Base-by-base conservation (phyloP, 176 grass and related monocot species). In the Dactylis glomerata region DNA sequence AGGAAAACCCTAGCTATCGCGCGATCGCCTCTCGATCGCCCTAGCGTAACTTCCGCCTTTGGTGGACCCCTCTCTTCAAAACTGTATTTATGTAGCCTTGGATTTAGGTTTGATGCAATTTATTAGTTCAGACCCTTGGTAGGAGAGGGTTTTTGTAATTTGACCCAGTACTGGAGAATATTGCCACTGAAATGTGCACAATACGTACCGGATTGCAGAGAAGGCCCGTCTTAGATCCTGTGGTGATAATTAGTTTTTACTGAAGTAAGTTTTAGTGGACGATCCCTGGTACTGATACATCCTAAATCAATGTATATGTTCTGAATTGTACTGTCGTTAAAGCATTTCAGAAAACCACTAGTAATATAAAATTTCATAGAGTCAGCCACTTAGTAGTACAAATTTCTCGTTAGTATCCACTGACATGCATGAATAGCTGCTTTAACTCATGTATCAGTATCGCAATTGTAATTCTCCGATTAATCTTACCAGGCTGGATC, bases 401-500 rank as follows among this genome's bases (percentile, higher is more conserved):
- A n/a, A n/a, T n/a, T n/a, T n/a, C n/a, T n/a, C 61, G 42, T 22
- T 64, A 66, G 54, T n/a, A n/a, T n/a, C n/a, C n/a, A n/a, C n/a
- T n/a, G n/a, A n/a, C n/a, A n/a, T n/a, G n/a, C n/a, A n/a, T n/a
- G n/a, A n/a, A n/a, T n/a, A n/a, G n/a, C n/a, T n/a, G n/a, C n/a
- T n/a, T n/a, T n/a, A n/a, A n/a, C n/a, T n/a, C n/a, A n/a, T n/a
- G n/a, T n/a, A n/a, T n/a, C n/a, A n/a, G n/a, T n/a, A n/a, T n/a
- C n/a, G n/a, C 54, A 23, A 57, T 57, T 57, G n/a, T 54, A 63
- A 44, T 79, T 79, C 36, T 79, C 27, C 22, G 34, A 61, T 41
- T 40, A 78, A 59, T 78, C 33, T 23, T 78, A 44, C n/a, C 79
- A 68, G 63, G 45, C 63, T 63, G 56, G 24, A 79, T 79, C 37